phyloP scores from a whole-genome alignment of 441 rosid species.

The Francoa sonchifolia region DNA sequence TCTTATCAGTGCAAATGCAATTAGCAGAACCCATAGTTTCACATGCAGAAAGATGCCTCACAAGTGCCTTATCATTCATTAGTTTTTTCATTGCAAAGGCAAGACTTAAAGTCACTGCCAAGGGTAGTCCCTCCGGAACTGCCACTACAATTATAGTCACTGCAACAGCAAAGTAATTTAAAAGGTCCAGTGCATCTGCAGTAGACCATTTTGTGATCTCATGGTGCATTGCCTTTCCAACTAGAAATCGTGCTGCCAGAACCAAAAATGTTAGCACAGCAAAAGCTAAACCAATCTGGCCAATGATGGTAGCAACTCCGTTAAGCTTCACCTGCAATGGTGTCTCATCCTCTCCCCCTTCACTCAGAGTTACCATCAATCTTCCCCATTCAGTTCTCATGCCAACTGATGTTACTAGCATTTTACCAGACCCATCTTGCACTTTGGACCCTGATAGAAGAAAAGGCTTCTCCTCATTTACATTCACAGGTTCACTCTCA shows the following conservation, averaged over 20 bases:
- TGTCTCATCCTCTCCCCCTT: conserved; percentile 39
- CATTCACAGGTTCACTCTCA: conserved; percentile 32
- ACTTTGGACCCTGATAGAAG: conserved; percentile 40
- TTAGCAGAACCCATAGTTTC: conserved; percentile 44
- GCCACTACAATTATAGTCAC: conserved; percentile 43
- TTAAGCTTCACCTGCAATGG: conserved; percentile 45
- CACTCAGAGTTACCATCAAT: conserved; percentile 37
- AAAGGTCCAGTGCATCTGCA: conserved; percentile 25
- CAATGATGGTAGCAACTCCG: conserved; percentile 44
- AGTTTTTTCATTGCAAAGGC: conserved; percentile 45
- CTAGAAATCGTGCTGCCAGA: conserved; percentile 22
- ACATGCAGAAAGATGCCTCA: conserved; percentile 39
- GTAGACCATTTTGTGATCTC: conserved; percentile 28
- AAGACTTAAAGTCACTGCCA: conserved; percentile 42
- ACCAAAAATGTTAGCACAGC: conserved; percentile 35
- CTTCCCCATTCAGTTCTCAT: conserved; percentile 50
- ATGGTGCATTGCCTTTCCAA: conserved; percentile 21
- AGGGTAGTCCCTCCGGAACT: conserved; percentile 39
- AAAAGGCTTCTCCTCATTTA: conserved; percentile 24
- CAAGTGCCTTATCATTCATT: conserved; percentile 39
- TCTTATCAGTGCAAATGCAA: conserved; percentile 39
- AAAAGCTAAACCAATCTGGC: conserved; percentile 35
- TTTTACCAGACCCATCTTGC: conserved; percentile 36
- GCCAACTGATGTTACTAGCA: conserved; percentile 36
- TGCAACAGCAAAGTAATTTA: conserved; percentile 36